Base-by-base conservation (phyloP, 164 flowering plant genomes). In the Vitis cinerea region DNA sequence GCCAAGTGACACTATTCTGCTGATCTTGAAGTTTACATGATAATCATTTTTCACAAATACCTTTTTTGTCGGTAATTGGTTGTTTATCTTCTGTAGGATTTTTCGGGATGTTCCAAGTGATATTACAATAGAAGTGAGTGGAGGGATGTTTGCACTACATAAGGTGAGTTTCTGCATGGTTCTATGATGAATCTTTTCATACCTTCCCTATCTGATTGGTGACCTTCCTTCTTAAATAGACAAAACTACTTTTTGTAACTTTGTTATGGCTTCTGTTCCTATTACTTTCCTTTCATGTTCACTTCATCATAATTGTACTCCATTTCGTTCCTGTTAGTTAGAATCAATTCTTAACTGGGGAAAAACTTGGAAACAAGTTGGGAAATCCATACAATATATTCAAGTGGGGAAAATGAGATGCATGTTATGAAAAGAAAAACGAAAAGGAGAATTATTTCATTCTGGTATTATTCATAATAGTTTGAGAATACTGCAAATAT, bases 101-200 rank as follows among this genome's bases (percentile, higher is more conserved):
- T 90, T 88, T 65, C 81, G 84, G 27, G 97, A 92, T 80, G 92
- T 92, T 73, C 97, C 90, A 1, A 90, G 95, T 74, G 97, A 92
- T 78, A 83, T 92, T 50, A 84, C 84, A 1, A 83, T 92, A n/a
- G 91, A 87, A 77, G 93, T 86, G 50, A 72, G 48, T 61, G 92
- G 92, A 31, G 83, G 78, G 4, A 78, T 77, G 57, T 92, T 90
- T 80, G 80, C 89, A 1, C 70, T 92, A 37, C 97, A 90, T 63
- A 90, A 88, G 92, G 97, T 88, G 75, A 80, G 47, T 68, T 19
- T 56, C 27, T 61, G 47, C 27, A 44, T 27, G 0, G 1, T 9
- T 5, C 23, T 19, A 4, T 19, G 59, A n/a, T 59, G 54, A 13
- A 58, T 10, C 27, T 61, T 12, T 29, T 10, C 2, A 37, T 44